Percentiles rank a stretch among this genome's conserved stretches.
phyloP scores from a whole-genome alignment of 176 grass and related monocot species.

The Tillandsia leiboldiana region DNA sequence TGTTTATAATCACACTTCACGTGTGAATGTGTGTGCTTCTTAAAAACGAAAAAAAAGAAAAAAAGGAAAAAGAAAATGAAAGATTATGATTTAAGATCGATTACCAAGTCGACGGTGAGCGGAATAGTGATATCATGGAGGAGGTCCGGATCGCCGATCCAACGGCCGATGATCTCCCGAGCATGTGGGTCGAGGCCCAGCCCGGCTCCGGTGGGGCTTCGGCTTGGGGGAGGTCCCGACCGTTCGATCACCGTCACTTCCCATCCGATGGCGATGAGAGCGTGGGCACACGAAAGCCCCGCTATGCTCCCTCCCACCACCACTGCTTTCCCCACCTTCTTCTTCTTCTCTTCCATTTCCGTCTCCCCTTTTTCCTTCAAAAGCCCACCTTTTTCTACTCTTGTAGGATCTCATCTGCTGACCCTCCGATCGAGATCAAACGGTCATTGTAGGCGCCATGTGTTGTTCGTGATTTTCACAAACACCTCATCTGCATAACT shows the following conservation, averaged over 20 bases:
- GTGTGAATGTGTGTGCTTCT: too few species aligned
- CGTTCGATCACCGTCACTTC: conserved; percentile 63
- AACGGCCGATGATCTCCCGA: conserved; percentile 45
- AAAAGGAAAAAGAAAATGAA: background rate
- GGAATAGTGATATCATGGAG: conserved; percentile 23
- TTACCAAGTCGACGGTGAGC: conserved; percentile 66
- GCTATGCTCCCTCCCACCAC: conserved; percentile 76
- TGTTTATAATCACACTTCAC: background rate
- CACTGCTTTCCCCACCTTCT: conserved; percentile 25
- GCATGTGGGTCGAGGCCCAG: conserved; percentile 66
- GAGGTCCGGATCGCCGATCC: conserved; percentile 38
- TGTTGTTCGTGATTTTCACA: too few species aligned
- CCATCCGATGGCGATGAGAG: conserved; percentile 48
- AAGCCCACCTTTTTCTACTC: too few species aligned
- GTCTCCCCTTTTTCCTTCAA: conserved; percentile 3
- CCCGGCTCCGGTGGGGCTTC: conserved; percentile 52
- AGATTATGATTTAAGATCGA: background rate
- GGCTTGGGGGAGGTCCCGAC: conserved; percentile 32
- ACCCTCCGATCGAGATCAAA: too few species aligned
- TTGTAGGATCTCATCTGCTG: too few species aligned
- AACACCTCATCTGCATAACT: too few species aligned
- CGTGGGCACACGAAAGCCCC: conserved; percentile 71
- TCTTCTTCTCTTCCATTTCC: conserved; percentile 10
- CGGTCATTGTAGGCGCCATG: too few species aligned
- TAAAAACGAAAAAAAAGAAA: too few species aligned